Evolutionary conservation across 225 moss, liverwort and hornwort species (phyloP), one percentile per base, ranked within the genome.

Genomic region (Marchantia paleacea): DNA sequence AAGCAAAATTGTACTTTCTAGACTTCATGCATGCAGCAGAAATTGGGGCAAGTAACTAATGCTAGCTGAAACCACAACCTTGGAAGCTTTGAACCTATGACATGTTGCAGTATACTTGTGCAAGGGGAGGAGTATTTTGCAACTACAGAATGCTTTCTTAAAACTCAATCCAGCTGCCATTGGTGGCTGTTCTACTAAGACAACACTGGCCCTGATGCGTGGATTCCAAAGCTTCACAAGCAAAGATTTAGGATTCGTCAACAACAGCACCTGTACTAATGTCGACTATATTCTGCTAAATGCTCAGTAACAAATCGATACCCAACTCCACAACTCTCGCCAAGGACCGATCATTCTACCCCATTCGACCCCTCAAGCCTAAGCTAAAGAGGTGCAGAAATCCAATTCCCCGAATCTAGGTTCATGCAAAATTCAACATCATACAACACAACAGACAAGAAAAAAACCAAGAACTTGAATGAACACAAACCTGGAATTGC

Each of bases 401-500:
- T 39, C 39, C 39, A 39, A 39, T 39, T 39, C 39, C 39, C 20
- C 20, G 49, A 48, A 50, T 16, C n/a, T 60, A 12, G 10, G 10
- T 30, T 18, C 58, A 31, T 39, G 55, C 54, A 76, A 47, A 76
- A 18, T 26, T 39, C 39, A 2, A 39, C 2, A 39, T 39, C 39
- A 2, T 39, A 2, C 3, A 39, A 75, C 11, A 30, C 11, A 22
- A 26, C 29, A 26, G 0, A 26, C 48, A 14, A 28, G 51, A 13
- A 24, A 26, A 13, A 29, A 54, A 16, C 28, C 52, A 22, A 11
- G 52, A 11, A 74, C 12, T 24, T 19, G 4, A 55, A 73, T 22
- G 9, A 69, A 20, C 25, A 84, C 83, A 69, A 64, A 96, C 96
- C 94, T 55, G 86, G 88, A 75, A 89, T 22, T 55, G 95, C 93